phyloP scores from a whole-genome alignment of 768 basidiomycete species.

The Phanerochaete carnosa region DNA sequence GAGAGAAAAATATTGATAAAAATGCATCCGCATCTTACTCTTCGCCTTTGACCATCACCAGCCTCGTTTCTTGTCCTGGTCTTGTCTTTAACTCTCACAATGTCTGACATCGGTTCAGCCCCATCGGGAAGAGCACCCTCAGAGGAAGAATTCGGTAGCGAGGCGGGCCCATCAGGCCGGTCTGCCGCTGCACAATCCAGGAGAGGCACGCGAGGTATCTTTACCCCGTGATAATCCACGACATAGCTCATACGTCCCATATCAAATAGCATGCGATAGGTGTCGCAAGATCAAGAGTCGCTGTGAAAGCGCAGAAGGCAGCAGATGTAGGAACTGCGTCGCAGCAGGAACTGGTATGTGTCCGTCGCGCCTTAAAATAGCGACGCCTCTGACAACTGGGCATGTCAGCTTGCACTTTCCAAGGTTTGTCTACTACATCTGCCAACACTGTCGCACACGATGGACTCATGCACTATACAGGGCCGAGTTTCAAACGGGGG shows the following conservation, averaged over 20 bases:
- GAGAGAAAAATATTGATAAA: not conserved
- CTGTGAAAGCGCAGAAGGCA: constrained; percentile 69
- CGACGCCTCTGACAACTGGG: not conserved
- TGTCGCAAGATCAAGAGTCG: constrained; percentile 88
- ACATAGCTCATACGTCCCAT: not conserved
- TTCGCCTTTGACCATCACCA: constrained; percentile 11
- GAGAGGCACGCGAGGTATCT: constrained; percentile 23
- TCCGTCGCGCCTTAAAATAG: not conserved
- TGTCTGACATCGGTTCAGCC: not conserved
- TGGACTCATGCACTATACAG: constrained; percentile 30
- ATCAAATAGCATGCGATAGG: constrained; percentile 69
- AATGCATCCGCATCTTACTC: not conserved
- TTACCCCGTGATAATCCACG: not conserved
- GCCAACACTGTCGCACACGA: not conserved
- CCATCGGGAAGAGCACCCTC: constrained; percentile 6
- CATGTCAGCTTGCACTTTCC: constrained; percentile 43
- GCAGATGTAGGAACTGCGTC: constrained; percentile 58
- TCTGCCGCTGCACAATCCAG: not conserved
- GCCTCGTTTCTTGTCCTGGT: not conserved
- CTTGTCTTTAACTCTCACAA: not conserved
- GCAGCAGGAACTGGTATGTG: constrained; percentile 35
- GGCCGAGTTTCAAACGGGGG: constrained; percentile 78
- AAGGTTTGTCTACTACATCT: constrained; percentile 44
- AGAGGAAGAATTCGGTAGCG: constrained; percentile 15
- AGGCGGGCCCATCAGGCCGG: constrained; percentile 15